Evolutionary conservation across 352 stramenopile species (phyloP).

Genomic region (Globisporangium canariense): DNA sequence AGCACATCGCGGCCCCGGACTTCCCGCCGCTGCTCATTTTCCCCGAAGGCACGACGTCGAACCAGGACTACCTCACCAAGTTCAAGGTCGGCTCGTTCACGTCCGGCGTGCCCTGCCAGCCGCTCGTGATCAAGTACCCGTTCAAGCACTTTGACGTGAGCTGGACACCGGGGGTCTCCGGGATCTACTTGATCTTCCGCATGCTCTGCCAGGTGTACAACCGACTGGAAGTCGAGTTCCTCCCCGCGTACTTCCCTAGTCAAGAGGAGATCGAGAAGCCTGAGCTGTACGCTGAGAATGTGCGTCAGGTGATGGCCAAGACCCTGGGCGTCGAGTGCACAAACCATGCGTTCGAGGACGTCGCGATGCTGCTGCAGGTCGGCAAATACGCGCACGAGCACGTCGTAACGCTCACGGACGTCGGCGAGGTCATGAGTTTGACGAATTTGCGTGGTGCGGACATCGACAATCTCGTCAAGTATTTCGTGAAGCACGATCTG

Average conservation of each 20-base stretch:
- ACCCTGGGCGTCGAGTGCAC: slow-evolving; percentile 49
- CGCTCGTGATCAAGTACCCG: slow-evolving; percentile 60
- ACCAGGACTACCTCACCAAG: slow-evolving; percentile 63
- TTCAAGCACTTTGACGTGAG: slow-evolving; percentile 75
- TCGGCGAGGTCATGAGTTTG: slow-evolving; percentile 46
- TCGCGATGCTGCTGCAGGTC: slow-evolving; percentile 52
- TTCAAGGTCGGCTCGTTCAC: slow-evolving; percentile 77
- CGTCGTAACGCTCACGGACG: slow-evolving; percentile 55
- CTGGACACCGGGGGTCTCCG: slow-evolving; percentile 56
- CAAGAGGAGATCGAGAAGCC: slow-evolving; percentile 36
- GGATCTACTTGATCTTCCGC: slow-evolving; percentile 44
- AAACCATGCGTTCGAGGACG: slow-evolving; percentile 75
- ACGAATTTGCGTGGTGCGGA: slow-evolving; percentile 42
- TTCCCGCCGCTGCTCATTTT: slow-evolving; percentile 71
- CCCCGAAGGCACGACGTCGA: slow-evolving; percentile 69
- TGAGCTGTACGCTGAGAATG: slow-evolving; percentile 54
- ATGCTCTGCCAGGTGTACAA: slow-evolving; percentile 77
- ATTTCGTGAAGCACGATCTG: slow-evolving; percentile 52
- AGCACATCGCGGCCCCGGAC: slow-evolving; percentile 37
- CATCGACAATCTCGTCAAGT: slow-evolving; percentile 47
- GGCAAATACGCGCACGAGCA: slow-evolving; percentile 57
- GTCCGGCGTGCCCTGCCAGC: slow-evolving; percentile 50
- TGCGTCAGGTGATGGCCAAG: slow-evolving; percentile 53
- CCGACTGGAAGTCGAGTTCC: slow-evolving; percentile 50
- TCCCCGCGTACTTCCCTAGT: slow-evolving; percentile 50